These are phyloP conservation scores for Umbilicus rupestris DNA, from an alignment of 164 flowering plant species.

Conservation along the genomic window DNA sequence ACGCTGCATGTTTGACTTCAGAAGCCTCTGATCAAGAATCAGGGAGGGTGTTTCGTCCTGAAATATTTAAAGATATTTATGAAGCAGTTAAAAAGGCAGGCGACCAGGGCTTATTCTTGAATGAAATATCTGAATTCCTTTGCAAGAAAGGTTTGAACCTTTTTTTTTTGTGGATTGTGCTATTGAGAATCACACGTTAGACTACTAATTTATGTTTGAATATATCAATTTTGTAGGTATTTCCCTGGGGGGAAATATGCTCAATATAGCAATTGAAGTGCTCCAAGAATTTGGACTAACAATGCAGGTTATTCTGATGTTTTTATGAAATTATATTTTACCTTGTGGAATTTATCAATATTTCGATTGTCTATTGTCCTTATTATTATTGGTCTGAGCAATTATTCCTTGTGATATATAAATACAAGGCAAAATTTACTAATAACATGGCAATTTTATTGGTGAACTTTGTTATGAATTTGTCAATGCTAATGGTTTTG, in stretches of 20 bases:
- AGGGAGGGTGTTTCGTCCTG: slow-evolving; percentile 24
- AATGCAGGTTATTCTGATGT: slow-evolving; percentile 42
- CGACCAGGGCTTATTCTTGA: slow-evolving; percentile 73
- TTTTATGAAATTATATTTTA: neutral
- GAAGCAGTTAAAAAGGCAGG: slow-evolving; percentile 64
- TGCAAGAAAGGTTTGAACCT: slow-evolving; percentile 30
- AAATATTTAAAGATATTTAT: slow-evolving; percentile 36
- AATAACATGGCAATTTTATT: no score
- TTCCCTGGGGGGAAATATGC: slow-evolving; percentile 27
- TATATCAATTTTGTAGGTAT: slow-evolving; percentile 8
- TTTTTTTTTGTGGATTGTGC: neutral
- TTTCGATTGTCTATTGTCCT: neutral
- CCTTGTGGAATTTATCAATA: neutral
- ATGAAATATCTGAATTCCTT: slow-evolving; percentile 30
- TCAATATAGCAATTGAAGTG: slow-evolving; percentile 49
- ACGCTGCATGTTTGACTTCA: slow-evolving; percentile 27
- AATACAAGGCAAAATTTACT: neutral
- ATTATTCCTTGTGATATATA: neutral
- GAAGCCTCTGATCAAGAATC: slow-evolving; percentile 20
- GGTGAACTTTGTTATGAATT: neutral
- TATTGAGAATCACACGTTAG: neutral
- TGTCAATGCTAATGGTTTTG: neutral
- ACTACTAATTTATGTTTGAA: neutral
- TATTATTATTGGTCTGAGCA: neutral
- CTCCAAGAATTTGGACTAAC: slow-evolving; percentile 58